phyloP scores from a whole-genome alignment of 1,139 yeast genomes.

The Sugiyamaella xylanicola region DNA sequence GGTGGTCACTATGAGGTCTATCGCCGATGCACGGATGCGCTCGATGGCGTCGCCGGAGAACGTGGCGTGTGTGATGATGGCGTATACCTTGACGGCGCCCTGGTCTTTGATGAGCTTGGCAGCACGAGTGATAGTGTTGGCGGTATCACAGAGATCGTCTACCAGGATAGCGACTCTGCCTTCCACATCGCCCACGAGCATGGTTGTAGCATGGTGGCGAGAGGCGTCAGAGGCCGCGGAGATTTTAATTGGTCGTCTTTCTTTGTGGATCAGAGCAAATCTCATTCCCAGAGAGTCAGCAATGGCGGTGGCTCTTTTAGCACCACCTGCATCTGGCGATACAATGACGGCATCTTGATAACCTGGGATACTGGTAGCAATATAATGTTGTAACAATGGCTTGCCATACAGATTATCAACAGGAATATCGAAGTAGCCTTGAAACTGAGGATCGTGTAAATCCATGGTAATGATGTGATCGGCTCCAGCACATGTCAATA shows the following conservation, averaged over 20 bases:
- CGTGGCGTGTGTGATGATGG: slow-evolving; percentile 89
- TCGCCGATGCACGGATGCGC: slow-evolving; percentile 65
- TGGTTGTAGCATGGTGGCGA: slow-evolving; percentile 60
- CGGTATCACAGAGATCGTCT: slow-evolving; percentile 94
- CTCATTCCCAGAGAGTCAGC: slow-evolving; percentile 89
- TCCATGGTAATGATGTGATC: slow-evolving; percentile 98
- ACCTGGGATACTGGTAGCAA: slow-evolving; percentile 69
- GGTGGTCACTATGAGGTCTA: slow-evolving; percentile 88
- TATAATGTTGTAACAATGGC: slow-evolving; percentile 80
- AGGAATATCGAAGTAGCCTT: slow-evolving; percentile 89
- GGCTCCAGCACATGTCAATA: slow-evolving; percentile 91
- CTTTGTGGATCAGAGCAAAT: slow-evolving; percentile 95
- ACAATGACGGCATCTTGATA: slow-evolving; percentile 82
- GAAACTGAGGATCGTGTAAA: slow-evolving; percentile 92
- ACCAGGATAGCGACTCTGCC: slow-evolving; percentile 81
- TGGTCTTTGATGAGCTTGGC: slow-evolving; percentile 89
- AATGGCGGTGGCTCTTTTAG: slow-evolving; percentile 89
- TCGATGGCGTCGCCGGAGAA: slow-evolving; percentile 89
- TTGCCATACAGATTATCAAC: slow-evolving; percentile 88
- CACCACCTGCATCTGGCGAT: slow-evolving; percentile 97
- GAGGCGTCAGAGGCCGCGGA: slow-evolving; percentile 25
- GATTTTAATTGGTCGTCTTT: slow-evolving; percentile 55
- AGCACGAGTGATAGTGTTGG: slow-evolving; percentile 88
- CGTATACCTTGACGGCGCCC: slow-evolving; percentile 86
- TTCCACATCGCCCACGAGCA: slow-evolving; percentile 91